Evolutionary conservation across 208 protist species (phyloP).

Genomic region (Leishmania major): DNA sequence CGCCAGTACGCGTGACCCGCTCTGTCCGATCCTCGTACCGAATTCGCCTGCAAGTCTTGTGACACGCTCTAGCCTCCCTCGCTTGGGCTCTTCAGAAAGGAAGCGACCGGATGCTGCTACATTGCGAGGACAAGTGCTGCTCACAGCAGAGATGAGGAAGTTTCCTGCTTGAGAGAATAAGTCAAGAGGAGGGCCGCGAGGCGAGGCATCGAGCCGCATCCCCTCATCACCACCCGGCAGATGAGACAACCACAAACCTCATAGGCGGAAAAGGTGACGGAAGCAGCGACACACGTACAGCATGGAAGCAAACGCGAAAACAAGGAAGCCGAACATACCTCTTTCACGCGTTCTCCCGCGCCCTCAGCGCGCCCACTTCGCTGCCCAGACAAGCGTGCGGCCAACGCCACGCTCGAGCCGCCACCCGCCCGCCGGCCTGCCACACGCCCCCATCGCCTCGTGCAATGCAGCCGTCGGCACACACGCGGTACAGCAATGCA

Average conservation of each 20-base stretch:
- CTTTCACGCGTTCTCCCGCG: background rate
- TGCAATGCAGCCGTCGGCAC: too few relatives aligned
- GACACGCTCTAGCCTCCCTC: background rate
- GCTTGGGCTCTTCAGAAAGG: too few relatives aligned
- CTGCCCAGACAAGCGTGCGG: too few relatives aligned
- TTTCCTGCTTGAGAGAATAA: background rate
- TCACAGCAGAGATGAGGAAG: background rate
- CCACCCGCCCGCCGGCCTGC: too few relatives aligned
- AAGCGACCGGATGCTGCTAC: background rate
- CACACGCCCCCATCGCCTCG: too few relatives aligned
- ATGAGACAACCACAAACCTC: slow-evolving; percentile 1
- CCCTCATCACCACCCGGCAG: background rate
- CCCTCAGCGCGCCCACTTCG: background rate
- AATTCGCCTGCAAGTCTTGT: background rate
- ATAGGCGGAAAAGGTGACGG: background rate
- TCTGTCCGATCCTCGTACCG: background rate
- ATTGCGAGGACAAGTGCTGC: background rate
- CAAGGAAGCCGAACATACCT: background rate
- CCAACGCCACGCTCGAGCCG: background rate
- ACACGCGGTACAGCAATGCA: too few relatives aligned
- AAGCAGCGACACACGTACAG: background rate
- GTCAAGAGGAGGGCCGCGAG: background rate
- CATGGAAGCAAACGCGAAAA: background rate
- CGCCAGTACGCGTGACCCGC: background rate
- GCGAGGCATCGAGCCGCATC: too few relatives aligned